Percentiles rank a stretch among this genome's conserved stretches.
Evolutionary conservation across 2,329 filamentous ascomycete species (phyloP).

Genomic region (Microcera coccophila): DNA sequence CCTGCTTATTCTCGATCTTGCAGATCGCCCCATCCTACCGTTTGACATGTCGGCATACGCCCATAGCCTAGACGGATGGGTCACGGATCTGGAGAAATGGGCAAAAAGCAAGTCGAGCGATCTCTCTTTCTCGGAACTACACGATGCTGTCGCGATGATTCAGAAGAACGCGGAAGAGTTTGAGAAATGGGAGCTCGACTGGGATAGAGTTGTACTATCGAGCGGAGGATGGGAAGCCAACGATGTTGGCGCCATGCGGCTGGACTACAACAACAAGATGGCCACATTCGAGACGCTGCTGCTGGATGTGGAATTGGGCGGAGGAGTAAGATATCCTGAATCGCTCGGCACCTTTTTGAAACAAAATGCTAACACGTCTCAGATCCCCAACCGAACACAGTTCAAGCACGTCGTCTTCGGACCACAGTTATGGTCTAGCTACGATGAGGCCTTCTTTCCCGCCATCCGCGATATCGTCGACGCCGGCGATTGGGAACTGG

Average conservation of each 20-base stretch:
- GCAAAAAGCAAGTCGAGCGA: slow-evolving; percentile 39
- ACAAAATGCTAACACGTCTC: slow-evolving; percentile 11
- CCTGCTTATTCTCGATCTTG: slow-evolving; percentile 78
- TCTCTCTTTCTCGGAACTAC: slow-evolving; percentile 32
- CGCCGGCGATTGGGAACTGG: slow-evolving; percentile 64
- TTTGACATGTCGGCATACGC: slow-evolving; percentile 78
- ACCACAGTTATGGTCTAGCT: slow-evolving; percentile 67
- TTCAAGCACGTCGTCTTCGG: slow-evolving; percentile 93
- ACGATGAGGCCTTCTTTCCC: slow-evolving; percentile 48
- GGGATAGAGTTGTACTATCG: slow-evolving; percentile 69
- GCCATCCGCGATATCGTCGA: slow-evolving; percentile 79
- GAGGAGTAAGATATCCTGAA: slow-evolving; percentile 61
- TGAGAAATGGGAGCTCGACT: slow-evolving; percentile 70
- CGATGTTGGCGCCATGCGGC: slow-evolving; percentile 61
- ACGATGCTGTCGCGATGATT: slow-evolving; percentile 59
- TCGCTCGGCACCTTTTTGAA: background rate
- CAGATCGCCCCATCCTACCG: slow-evolving; percentile 75
- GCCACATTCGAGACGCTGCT: slow-evolving; percentile 77
- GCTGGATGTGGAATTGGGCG: slow-evolving; percentile 67
- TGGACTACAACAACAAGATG: slow-evolving; percentile 75
- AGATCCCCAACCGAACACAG: slow-evolving; percentile 83
- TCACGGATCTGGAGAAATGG: slow-evolving; percentile 64
- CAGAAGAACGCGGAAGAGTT: slow-evolving; percentile 53
- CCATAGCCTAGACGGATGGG: slow-evolving; percentile 58
- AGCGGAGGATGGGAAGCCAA: slow-evolving; percentile 73